phyloP scores from a whole-genome alignment of 768 basidiomycete species.

The Pilatotrama ljubarskyi region DNA sequence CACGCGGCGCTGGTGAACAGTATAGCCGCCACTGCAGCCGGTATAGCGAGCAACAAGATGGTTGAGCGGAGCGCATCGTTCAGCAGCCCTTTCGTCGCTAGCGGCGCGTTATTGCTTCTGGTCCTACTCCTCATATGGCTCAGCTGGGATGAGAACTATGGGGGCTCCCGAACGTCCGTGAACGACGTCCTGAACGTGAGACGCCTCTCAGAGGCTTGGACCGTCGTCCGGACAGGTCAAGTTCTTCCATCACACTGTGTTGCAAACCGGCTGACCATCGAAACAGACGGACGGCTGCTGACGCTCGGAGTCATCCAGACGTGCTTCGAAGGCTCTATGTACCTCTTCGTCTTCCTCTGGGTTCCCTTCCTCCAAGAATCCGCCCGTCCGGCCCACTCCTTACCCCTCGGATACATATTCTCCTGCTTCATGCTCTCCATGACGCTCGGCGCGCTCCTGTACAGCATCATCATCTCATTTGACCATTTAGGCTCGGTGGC shows the following conservation, averaged over 20 bases:
- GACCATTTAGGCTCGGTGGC: conserved; percentile 19
- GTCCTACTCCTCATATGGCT: conserved; percentile 57
- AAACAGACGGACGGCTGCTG: conserved; percentile 57
- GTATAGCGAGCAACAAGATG: conserved; percentile 65
- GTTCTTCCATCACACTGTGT: background rate
- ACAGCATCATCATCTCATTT: conserved; percentile 47
- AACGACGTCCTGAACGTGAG: conserved; percentile 45
- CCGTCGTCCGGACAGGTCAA: conserved; percentile 42
- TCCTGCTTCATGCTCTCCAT: conserved; percentile 80
- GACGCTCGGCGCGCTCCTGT: conserved; percentile 77
- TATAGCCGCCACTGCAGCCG: conserved; percentile 66
- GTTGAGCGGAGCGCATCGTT: conserved; percentile 54
- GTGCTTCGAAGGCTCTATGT: conserved; percentile 84
- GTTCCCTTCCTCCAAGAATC: conserved; percentile 73
- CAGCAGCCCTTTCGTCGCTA: conserved; percentile 65
- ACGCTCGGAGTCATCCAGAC: conserved; percentile 74
- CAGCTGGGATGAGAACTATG: conserved; percentile 73
- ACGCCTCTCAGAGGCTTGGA: conserved; percentile 56
- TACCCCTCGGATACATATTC: conserved; percentile 80
- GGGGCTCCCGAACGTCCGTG: conserved; percentile 30
- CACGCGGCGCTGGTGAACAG: conserved; percentile 74
- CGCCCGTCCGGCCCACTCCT: conserved; percentile 38
- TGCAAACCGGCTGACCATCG: background rate
- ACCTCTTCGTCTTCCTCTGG: conserved; percentile 84
- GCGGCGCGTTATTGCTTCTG: conserved; percentile 53